Evolutionary conservation across 148 eudicot species (phyloP).

Genomic region (Persicaria tinctoria): DNA sequence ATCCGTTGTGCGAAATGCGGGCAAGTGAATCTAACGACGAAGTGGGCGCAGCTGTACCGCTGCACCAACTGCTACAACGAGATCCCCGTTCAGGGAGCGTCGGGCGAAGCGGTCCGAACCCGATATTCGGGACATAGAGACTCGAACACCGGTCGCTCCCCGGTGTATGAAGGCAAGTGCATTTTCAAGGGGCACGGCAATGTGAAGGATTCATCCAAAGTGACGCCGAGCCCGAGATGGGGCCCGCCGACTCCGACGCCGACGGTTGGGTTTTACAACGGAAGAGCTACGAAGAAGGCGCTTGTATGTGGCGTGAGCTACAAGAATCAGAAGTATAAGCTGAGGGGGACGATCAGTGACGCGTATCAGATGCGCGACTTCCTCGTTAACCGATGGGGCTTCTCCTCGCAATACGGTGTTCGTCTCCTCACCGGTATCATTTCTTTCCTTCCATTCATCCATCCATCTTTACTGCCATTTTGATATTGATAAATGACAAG

Average conservation of each 20-base stretch:
- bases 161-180: neutral
- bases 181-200: neutral
- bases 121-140: neutral
- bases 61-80: constrained; percentile 27
- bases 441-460: neutral
- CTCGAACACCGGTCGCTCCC: neutral
- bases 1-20: neutral
- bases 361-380: constrained; percentile 38
- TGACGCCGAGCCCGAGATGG: neutral
- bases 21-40: constrained; percentile 5
- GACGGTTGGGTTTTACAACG: neutral
- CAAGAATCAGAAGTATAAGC: constrained; percentile 34
- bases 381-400: constrained; percentile 29
- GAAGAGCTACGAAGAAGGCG: constrained; percentile 30
- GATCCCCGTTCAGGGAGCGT: constrained; percentile 16
- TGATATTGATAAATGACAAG: too few relatives aligned
- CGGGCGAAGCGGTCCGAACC: neutral
- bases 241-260: neutral
- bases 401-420: constrained; percentile 29
- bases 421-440: constrained; percentile 52
- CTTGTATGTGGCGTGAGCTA: constrained; percentile 72
- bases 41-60: constrained; percentile 14
- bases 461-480: too few relatives aligned
- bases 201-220: neutral
- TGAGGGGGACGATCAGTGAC: constrained; percentile 54